Base-by-base conservation (phyloP, 2,329 filamentous ascomycete genomes). In the Teratosphaeria zuluensis region DNA sequence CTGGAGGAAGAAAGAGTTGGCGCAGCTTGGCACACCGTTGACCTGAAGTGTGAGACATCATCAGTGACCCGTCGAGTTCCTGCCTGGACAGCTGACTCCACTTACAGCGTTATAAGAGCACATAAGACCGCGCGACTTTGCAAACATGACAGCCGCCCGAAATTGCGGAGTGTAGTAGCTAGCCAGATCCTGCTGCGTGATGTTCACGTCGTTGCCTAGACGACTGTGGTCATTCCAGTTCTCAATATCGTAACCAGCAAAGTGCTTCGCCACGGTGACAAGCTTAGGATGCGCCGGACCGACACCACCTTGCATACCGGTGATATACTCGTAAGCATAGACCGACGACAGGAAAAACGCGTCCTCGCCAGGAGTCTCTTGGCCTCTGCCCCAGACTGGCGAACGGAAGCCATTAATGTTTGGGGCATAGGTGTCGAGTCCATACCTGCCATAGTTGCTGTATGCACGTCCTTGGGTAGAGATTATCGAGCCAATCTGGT, bases 161-260 rank as follows among this genome's bases (percentile, higher is more conserved):
- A 88, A 88, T 0, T 83, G 79, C 1, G 81, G 83, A 21, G 85
- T 76, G 66, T 85, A 88, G 70, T 87, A 88, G 63, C 86, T 84
- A 0, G 79, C 76, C 56, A 62, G 70, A 59, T 88, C 85, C 63
- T 87, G 84, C 58, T 76, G 72, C 4, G 77, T 74, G 57, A 85
- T 80, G 21, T 77, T 72, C 3, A 82, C 77, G 65, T 85, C 75
- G 61, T 84, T 84, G 11, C 77, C 75, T 66, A 79, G 75, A 14
- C 69, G 61, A 31, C 58, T 62, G 38, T 51, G 42, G 48, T 58
- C 53, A 31, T 53, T 16, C 42, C 42, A 60, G 16, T 55, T 65
- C 59, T 68, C 62, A 24, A 69, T 63, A 38, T 70, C 65, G 58
- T 68, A 68, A 32, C 56, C 67, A n/a, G 70, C 73, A 56, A 72